A percentile compares a stretch with the other conserved stretches of the same genome.
These are phyloP conservation scores for Fraxinus greggii DNA, from an alignment of 305 asterid species.

Conservation along the genomic window DNA sequence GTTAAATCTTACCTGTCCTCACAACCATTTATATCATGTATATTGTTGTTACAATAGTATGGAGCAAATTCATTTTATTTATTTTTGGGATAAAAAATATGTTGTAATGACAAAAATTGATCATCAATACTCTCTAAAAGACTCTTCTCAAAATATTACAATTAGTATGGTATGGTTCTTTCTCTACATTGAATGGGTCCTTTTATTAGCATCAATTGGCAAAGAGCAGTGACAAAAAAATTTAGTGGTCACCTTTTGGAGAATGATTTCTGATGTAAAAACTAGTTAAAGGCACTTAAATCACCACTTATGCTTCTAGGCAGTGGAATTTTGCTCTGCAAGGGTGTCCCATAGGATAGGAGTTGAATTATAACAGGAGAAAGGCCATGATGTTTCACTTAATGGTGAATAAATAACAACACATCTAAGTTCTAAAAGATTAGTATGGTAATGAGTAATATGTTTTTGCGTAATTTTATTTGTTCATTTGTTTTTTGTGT, in stretches of 20 bases:
- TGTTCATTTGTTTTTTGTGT: background rate
- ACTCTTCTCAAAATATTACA: background rate
- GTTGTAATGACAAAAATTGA: background rate
- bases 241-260: background rate
- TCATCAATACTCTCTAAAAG: background rate
- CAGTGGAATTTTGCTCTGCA: background rate
- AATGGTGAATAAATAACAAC: background rate
- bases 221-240: background rate
- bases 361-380: background rate
- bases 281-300: background rate
- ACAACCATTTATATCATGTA: background rate
- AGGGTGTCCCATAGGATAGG: background rate
- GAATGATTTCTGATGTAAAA: background rate
- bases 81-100: background rate
- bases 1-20: background rate
- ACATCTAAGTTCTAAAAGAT: background rate
- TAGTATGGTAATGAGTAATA: background rate
- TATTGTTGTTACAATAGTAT: background rate
- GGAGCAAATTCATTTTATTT: background rate
- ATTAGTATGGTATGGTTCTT: background rate
- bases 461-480: background rate
- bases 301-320: background rate
- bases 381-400: background rate
- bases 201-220: background rate
- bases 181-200: background rate